Percentiles rank a stretch among this genome's conserved stretches.
phyloP scores from a whole-genome alignment of 2,329 filamentous ascomycete genomes.

The Apiospora marii region DNA sequence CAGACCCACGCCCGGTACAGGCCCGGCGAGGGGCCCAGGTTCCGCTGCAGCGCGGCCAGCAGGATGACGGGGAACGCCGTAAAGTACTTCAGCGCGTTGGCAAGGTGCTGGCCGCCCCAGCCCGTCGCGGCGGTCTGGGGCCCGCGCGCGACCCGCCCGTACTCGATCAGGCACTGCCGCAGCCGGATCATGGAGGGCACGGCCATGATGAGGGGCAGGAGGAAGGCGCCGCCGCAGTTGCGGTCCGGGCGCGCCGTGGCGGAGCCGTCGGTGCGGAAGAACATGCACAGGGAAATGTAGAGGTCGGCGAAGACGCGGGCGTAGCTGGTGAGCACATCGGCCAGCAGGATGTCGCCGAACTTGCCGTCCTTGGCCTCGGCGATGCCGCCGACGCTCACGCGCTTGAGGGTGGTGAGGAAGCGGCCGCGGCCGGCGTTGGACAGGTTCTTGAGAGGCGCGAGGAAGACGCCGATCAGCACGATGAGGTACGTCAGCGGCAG shows the following conservation, averaged over 20 bases:
- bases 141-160: conserved; percentile 69
- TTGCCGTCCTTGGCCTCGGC: conserved; percentile 89
- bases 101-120: conserved; percentile 86
- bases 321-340: conserved; percentile 94
- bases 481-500: conserved; percentile 86
- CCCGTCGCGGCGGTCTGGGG: conserved; percentile 65
- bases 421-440: conserved; percentile 77
- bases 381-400: conserved; percentile 84
- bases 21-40: conserved; percentile 50
- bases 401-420: conserved; percentile 77
- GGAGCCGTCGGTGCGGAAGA: conserved; percentile 73
- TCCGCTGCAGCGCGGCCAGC: conserved; percentile 77
- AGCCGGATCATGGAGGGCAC: conserved; percentile 86
- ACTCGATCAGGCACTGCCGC: conserved; percentile 92
- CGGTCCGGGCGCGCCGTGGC: conserved; percentile 85
- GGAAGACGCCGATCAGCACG: conserved; percentile 73
- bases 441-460: conserved; percentile 73
- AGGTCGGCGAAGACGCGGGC: conserved; percentile 90
- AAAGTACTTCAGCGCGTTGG: conserved; percentile 95
- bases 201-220: conserved; percentile 86
- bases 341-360: conserved; percentile 92
- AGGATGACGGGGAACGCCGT: conserved; percentile 92
- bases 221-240: conserved; percentile 77
- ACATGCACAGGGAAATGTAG: conserved; percentile 92
- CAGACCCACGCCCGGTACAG: conserved; percentile 71